Evolutionary conservation across 2,329 filamentous ascomycete species (phyloP).

Genomic region (Botrytis hyacinthi): DNA sequence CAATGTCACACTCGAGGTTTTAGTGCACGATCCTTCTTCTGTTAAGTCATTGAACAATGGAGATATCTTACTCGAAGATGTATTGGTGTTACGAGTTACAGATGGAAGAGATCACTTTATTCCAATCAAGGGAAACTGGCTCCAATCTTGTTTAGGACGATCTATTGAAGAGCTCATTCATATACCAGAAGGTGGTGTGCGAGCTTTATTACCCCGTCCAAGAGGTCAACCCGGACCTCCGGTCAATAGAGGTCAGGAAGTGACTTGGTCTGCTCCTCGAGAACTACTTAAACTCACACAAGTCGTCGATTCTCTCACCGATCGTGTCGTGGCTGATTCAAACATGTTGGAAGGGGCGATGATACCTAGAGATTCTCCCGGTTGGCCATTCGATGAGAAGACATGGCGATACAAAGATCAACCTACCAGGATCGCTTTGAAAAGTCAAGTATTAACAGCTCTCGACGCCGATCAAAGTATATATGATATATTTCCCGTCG

Average conservation of each 20-base stretch:
- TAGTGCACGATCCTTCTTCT: constrained; percentile 61
- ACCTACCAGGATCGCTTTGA: constrained; percentile 36
- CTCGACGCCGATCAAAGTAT: constrained; percentile 70
- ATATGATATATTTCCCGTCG: constrained; percentile 57
- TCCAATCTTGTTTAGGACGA: constrained; percentile 77
- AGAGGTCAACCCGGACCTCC: constrained; percentile 12
- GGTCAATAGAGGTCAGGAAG: constrained; percentile 49
- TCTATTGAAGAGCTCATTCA: constrained; percentile 86
- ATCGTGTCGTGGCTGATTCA: constrained; percentile 58
- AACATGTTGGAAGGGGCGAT: constrained; percentile 57
- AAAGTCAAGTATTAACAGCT: constrained; percentile 55
- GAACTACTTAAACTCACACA: constrained; percentile 90
- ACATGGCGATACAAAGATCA: constrained; percentile 40
- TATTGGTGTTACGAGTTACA: constrained; percentile 80
- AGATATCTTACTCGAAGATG: constrained; percentile 68
- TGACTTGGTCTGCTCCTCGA: constrained; percentile 77
- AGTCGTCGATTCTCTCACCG: constrained; percentile 60
- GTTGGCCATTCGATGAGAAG: constrained; percentile 56
- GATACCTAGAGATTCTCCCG: constrained; percentile 51
- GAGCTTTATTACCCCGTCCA: constrained; percentile 45
- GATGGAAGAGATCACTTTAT: constrained; percentile 91
- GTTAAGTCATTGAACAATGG: constrained; percentile 71
- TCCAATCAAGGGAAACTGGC: constrained; percentile 74
- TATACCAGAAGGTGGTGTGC: constrained; percentile 79
- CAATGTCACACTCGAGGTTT: constrained; percentile 64